Evolutionary conservation across 202 grass and related monocot genomes (phyloP), one percentile per base, ranked within the genome.

Genomic region (Schoenoplectus tabernaemontani): DNA sequence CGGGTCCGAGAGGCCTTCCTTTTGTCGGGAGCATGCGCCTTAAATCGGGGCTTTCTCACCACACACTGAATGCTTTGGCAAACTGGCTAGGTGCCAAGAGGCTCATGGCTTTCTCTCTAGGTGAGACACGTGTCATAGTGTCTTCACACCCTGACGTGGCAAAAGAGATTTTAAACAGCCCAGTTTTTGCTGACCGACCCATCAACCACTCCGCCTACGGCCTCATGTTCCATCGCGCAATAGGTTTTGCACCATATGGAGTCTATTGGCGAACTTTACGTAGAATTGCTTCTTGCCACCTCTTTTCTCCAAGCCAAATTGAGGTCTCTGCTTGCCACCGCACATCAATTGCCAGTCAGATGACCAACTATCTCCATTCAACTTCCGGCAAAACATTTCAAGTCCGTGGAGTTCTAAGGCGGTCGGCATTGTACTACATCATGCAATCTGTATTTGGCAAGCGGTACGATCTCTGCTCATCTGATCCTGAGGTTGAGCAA

Each of bases 161-260:
- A 58, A 90, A 90, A 83, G 90, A 86, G 78, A 96, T 96, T 81
- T 88, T 96, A 33, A 86, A 89, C 77, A 89, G 57, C 82, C 82
- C 86, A 28, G 82, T 78, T 77, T 96, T 96, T 79, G 80, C 86
- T 23, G 86, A 80, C 57, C 88, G 93, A 0, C 93, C 90, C 17
- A 26, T 83, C 15, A 96, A 96, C 84, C 84, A 93, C 56, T 91
- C 93, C 0, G 90, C 90, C 23, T 93, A 91, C 57, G 87, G 88
- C 64, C 90, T 97, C 83, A 93, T 93, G 93, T 97, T 97, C 78
- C 84, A 97, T 62, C 93, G 88, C 50, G 86, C 93, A 78, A 93
- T 93, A 68, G 93, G 93, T 39, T 97, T 97, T 80, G 90, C 93
- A 7, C 86, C 90, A 77, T 91, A 91, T 66, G 88, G 90, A 15